Conservation (phyloP, 2,329 filamentous ascomycete species). For the Paracoccidioides brasiliensis region DNA sequence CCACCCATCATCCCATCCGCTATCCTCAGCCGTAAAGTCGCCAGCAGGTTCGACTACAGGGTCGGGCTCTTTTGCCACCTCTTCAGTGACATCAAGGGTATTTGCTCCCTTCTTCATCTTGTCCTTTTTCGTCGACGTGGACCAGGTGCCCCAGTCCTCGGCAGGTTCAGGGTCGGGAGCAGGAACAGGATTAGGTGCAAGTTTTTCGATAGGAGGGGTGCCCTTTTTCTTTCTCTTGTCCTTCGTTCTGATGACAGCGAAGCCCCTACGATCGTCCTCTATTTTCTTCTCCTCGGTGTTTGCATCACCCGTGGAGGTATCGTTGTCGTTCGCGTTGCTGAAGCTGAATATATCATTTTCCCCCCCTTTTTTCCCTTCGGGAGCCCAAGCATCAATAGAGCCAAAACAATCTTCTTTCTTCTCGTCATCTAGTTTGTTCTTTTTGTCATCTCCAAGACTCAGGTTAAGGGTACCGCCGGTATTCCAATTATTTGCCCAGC, state of each 20-base stretch:
- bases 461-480: constrained; percentile 37
- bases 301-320: constrained; percentile 33
- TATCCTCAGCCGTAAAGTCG: constrained; percentile 13
- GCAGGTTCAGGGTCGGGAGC: constrained; percentile 14
- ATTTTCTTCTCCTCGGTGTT: constrained; percentile 29
- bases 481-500: constrained; percentile 49
- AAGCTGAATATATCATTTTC: constrained; percentile 23
- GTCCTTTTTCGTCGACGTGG: constrained; percentile 27
- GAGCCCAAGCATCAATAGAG: constrained; percentile 28
- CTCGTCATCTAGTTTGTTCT: constrained; percentile 18
- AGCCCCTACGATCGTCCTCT: constrained; percentile 28
- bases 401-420: constrained; percentile 16
- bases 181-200: constrained; percentile 13
- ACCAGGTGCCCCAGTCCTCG: constrained; percentile 9
- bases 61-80: constrained; percentile 17
- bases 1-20: constrained; percentile 12
- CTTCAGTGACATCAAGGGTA: constrained; percentile 25
- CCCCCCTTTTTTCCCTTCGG: constrained; percentile 23
- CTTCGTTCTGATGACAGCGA: constrained; percentile 28
- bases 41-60: constrained; percentile 9
- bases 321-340: constrained; percentile 32
- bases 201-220: constrained; percentile 23
- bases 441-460: constrained; percentile 21
- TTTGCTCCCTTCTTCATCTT: constrained; percentile 35
- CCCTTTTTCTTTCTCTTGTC: constrained; percentile 37